These are phyloP conservation scores for Hawksworthiomyces lignivorus DNA, from an alignment of 2,329 filamentous ascomycete genomes.

Conservation along the genomic window DNA sequence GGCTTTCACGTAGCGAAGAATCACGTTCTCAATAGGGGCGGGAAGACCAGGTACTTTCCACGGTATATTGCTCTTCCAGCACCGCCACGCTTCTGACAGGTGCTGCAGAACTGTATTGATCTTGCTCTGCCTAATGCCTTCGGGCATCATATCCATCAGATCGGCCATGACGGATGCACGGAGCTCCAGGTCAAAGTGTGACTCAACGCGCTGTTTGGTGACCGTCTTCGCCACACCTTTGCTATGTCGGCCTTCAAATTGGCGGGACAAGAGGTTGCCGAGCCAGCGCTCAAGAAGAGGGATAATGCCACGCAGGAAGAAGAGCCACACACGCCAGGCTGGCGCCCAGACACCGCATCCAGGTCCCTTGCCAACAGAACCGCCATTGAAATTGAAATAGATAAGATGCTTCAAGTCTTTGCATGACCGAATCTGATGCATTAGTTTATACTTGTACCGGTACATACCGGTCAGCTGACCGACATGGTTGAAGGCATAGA, in stretches of 20 bases:
- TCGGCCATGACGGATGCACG: conserved; percentile 98
- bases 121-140: conserved; percentile 99
- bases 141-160: conserved; percentile 99
- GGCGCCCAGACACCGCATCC: conserved; percentile 99
- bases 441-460: conserved; percentile 99
- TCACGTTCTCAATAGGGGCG: conserved; percentile 97
- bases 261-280: conserved; percentile 89
- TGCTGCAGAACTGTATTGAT: conserved; percentile 97
- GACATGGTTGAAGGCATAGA: conserved; percentile 99
- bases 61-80: conserved; percentile 99
- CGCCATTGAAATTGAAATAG: conserved; percentile 97
- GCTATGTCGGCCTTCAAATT: conserved; percentile 97
- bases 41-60: conserved; percentile 98
- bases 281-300: conserved; percentile 95
- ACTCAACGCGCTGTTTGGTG: conserved; percentile 97
- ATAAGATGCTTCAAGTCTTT: conserved; percentile 99
- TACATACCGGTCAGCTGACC: conserved; percentile 99
- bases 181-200: conserved; percentile 94
- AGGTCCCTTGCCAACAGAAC: conserved; percentile 91
- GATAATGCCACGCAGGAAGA: conserved; percentile 98
- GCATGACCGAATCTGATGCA: conserved; percentile 98
- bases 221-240: conserved; percentile 99
- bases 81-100: conserved; percentile 95
- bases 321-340: conserved; percentile 97
- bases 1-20: conserved; percentile 95